Evolutionary conservation across 2,329 filamentous ascomycete genomes (phyloP).

Genomic region (Talaromyces rugulosus): DNA sequence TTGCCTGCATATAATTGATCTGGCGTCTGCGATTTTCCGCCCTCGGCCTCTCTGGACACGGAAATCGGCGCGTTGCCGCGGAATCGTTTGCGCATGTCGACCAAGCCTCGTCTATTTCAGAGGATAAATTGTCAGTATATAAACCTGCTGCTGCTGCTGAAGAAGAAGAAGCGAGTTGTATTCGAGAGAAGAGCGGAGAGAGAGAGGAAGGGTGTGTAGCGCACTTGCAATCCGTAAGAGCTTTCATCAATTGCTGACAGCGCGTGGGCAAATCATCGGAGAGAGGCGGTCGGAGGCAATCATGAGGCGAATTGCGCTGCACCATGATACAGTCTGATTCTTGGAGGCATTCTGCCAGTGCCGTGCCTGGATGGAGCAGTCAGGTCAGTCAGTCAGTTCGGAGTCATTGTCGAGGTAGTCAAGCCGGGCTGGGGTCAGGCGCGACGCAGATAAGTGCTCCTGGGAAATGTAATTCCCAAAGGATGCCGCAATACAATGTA

Average conservation of each 20-base stretch:
- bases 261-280: slow-evolving; percentile 75
- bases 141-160: not conserved
- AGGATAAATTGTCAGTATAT: not conserved
- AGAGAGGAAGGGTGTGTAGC: slow-evolving; percentile 16
- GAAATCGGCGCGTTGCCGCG: slow-evolving; percentile 85
- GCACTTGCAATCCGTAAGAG: slow-evolving; percentile 85
- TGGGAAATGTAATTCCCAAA: not conserved
- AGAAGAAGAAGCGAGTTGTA: not conserved
- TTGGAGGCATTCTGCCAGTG: slow-evolving; percentile 90
- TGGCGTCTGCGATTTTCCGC: slow-evolving; percentile 50
- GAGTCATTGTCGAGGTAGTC: not conserved
- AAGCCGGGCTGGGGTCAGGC: not conserved
- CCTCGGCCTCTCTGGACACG: slow-evolving; percentile 61
- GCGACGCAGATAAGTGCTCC: not conserved
- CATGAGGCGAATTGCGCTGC: slow-evolving; percentile 76
- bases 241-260: slow-evolving; percentile 90
- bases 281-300: slow-evolving; percentile 82
- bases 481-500: not conserved
- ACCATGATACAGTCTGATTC: slow-evolving; percentile 96
- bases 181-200: not conserved
- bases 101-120: slow-evolving; percentile 64
- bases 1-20: slow-evolving; percentile 77
- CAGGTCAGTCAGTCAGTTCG: not conserved
- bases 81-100: slow-evolving; percentile 99
- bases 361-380: slow-evolving; percentile 60